Base-by-base conservation (phyloP, 768 basidiomycete genomes). In the Suillus paluster region DNA sequence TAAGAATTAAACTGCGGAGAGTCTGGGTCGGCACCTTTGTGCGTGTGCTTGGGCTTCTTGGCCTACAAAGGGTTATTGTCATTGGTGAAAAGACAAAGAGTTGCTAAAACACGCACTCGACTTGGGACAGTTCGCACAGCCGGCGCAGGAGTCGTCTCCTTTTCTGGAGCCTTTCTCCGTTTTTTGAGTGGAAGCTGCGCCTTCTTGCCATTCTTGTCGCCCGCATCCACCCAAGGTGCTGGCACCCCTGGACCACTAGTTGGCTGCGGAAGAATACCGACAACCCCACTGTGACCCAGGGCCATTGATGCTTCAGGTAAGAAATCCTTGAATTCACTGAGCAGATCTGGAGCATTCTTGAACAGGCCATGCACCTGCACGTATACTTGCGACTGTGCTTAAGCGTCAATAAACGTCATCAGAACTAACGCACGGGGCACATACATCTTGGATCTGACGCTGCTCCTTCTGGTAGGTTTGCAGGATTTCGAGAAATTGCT, bases 401-500 rank as follows among this genome's bases (percentile, higher is more conserved):
- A 55, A 59, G 60, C 61, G 14, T 52, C 27, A 63, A 23, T 54
- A 63, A 58, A 61, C 34, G 62, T 30, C 25, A 61, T 48, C 59
- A 45, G 30, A 53, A 59, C 33, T 55, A 63, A 25, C 64, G 6
- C 46, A 38, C 39, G 59, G n/a, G 53, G 25, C 15, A 80, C 90
- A 72, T 71, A 91, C 91, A 68, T 91, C 88, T 57, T 88, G 87
- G 14, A 86, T 73, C 68, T 87, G 84, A 63, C 86, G 86, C 67
- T 90, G 88, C 66, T 96, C 92, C 71, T 92, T 92, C 71, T 93
- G 91, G 77, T 94, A 93, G 48, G 89, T 86, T 77, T 95, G 93
- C 64, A 95, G 77, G 52, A 95, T 92, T 77, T 95, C 93, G 67
- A 95, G 78, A 70, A 95, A 95, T 70, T 91, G 88, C 75, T 94